These are phyloP conservation scores for Candida sp. DNA, from an alignment of 1,139 yeast genomes.

Conservation along the genomic window DNA sequence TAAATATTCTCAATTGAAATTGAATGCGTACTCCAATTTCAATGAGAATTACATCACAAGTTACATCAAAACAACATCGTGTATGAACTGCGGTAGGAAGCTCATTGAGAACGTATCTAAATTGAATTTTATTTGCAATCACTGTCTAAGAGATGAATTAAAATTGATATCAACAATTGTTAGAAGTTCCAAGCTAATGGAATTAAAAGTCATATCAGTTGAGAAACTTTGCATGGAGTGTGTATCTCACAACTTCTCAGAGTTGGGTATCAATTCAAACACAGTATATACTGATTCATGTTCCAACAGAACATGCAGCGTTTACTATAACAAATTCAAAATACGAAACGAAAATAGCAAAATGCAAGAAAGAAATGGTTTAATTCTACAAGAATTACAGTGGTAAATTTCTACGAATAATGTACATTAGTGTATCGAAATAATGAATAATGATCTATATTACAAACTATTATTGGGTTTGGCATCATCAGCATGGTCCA, in stretches of 20 bases:
- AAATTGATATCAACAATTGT: slow-evolving; percentile 16
- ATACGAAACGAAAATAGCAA: slow-evolving; percentile 7
- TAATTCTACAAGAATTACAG: neutral
- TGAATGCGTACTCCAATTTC: neutral
- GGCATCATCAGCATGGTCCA: neutral
- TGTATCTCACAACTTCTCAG: slow-evolving; percentile 14
- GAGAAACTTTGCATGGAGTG: slow-evolving; percentile 24
- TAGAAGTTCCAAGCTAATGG: slow-evolving; percentile 6
- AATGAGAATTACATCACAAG: slow-evolving; percentile 8
- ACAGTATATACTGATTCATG: slow-evolving; percentile 18
- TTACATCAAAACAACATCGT: slow-evolving; percentile 15
- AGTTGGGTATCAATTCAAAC: slow-evolving; percentile 11
- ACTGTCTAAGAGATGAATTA: slow-evolving; percentile 18
- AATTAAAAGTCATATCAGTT: slow-evolving; percentile 9
- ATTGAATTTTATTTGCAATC: slow-evolving; percentile 15
- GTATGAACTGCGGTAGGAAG: slow-evolving; percentile 23
- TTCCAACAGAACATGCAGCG: slow-evolving; percentile 28
- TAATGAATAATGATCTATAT: neutral
- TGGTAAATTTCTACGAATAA: neutral
- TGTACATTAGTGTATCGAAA: neutral
- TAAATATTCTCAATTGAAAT: slow-evolving; percentile 7
- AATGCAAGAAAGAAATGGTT: neutral
- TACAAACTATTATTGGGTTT: no score
- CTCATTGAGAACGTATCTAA: slow-evolving; percentile 7
- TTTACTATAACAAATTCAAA: slow-evolving; percentile 12